Percentiles rank a stretch among this genome's conserved stretches.
Evolutionary conservation across 768 basidiomycete genomes (phyloP).

Genomic region (Pholiota microspora): DNA sequence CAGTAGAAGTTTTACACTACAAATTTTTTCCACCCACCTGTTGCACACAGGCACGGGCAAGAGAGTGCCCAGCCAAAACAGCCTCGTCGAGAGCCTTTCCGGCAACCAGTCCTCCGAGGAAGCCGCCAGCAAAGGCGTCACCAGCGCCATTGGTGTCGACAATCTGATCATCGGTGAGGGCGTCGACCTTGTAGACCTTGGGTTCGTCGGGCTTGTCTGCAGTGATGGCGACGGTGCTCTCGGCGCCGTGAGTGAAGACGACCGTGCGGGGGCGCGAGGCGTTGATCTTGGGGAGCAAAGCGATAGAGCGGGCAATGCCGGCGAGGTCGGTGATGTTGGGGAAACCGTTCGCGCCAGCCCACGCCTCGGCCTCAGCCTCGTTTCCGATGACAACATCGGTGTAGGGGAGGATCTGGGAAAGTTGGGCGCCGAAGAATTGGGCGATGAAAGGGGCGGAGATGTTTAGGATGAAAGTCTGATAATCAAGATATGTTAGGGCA

Average conservation of each 20-base stretch:
- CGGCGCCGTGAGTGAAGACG: conserved; percentile 87
- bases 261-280: conserved; percentile 74
- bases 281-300: conserved; percentile 75
- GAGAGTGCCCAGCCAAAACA: conserved; percentile 82
- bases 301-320: conserved; percentile 73
- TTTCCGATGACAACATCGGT: conserved; percentile 94
- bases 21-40: conserved; percentile 43
- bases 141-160: conserved; percentile 99
- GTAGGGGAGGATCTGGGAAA: conserved; percentile 80
- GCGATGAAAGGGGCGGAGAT: conserved; percentile 97
- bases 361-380: conserved; percentile 90
- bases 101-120: conserved; percentile 79
- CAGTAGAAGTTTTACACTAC: neutral
- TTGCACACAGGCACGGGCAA: conserved; percentile 84
- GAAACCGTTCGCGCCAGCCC: conserved; percentile 71
- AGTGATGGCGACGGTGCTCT: conserved; percentile 74
- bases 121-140: conserved; percentile 96
- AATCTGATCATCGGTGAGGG: conserved; percentile 61
- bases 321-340: conserved; percentile 63
- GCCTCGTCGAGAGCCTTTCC: conserved; percentile 78
- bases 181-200: conserved; percentile 56
- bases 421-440: conserved; percentile 84
- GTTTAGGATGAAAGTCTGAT: conserved; percentile 85
- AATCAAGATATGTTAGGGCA: neutral
- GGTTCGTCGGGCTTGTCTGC: conserved; percentile 51